Base-by-base conservation (phyloP, 225 moss, liverwort and hornwort species). In the Sphagnum tenellum region DNA sequence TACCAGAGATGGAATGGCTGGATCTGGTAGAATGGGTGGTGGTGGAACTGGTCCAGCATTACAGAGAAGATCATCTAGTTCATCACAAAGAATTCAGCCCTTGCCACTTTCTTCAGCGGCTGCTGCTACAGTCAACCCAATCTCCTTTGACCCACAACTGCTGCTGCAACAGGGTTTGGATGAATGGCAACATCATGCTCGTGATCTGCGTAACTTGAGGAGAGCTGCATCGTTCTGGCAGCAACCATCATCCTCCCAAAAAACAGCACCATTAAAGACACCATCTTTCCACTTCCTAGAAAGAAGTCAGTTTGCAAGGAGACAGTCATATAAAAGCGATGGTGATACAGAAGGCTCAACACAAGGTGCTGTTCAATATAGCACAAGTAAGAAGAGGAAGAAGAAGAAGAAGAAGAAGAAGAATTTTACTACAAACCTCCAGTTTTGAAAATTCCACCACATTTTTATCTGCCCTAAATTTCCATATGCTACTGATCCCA, bases 101-200 rank as follows among this genome's bases (percentile, higher is more conserved):
- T 64, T 75, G 64, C 29, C 29, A 29, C 29, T 29, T 29, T 29
- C 29, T 13, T 46, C 57, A 48, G 68, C 65, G 44, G 48, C 73
- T 51, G 77, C 50, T 45, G 57, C 29, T 68, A 65, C 49, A 73
- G 75, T 48, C 56, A 45, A 52, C 63, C 78, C 65, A 8, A 67
- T 64, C 55, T 64, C 2, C 63, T 66, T 86, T 87, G 77, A 89
- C 47, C 90, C 93, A 50, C 50, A 66, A 47, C 90, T 83, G 47
- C 64, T 93, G 69, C 68, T 98, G 9, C 79, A 80, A 69, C 85
- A 79, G 67, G 86, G 82, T 52, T 64, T 89, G 79, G 75, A 78
- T 13, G 90, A 90, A 74, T 93, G 96, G 96, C 81, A 76, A 66
- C 79, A 84, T 46, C 82, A 79, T 62, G 88, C 90, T 49, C 47